Evolutionary conservation across 139 green algal genomes (phyloP), one percentile per base, ranked within the genome.

Genomic region (Coelastrella sp.): DNA sequence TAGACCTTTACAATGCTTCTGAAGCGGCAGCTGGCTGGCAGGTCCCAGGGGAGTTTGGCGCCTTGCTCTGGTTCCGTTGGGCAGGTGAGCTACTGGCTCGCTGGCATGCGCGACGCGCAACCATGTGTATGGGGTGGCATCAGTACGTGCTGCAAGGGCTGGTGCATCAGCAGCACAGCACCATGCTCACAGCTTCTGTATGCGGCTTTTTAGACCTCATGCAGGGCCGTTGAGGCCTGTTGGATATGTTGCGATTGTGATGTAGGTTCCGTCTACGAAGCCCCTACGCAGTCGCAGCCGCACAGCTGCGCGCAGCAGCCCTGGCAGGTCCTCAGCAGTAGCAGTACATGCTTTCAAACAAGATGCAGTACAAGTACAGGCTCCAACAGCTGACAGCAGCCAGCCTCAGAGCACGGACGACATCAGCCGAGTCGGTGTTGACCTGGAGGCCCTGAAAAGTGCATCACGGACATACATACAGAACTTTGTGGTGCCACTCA

Each of bases 391-490:
- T 19, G 23, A 58, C 13, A 59, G 7, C 22, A 57, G 23, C 20
- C 7, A 78, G 16, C 73, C 20, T 32, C 57, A 58, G 22, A 80
- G 74, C 54, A 10, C 32, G 47, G 54, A 83, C 8, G 77, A 66
- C 54, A 54, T 64, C 47, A 65, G 13, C 77, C n/a, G 4, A 23
- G 17, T 76, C 8, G 68, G 68, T 17, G 68, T 76, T 14, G 68
- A 76, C 17, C 68, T 32, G 3, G 68, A 76, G 22, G 6, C 68
- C 14, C 17, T 85, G 57, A 73, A 73, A 57, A 71, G 22, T 56
- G 79, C 79, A 19, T 85, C 79, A 73, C 61, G 77, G 64, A 20
- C 61, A 4, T 87, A 87, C 81, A 77, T 87, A 7, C 23, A 58
- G 5, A 87, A 17, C 14, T 87, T 78, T 87, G 81, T 32, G 3